phyloP scores from a whole-genome alignment of 1,284 basidiomycete species.

The Trametes hirsuta region DNA sequence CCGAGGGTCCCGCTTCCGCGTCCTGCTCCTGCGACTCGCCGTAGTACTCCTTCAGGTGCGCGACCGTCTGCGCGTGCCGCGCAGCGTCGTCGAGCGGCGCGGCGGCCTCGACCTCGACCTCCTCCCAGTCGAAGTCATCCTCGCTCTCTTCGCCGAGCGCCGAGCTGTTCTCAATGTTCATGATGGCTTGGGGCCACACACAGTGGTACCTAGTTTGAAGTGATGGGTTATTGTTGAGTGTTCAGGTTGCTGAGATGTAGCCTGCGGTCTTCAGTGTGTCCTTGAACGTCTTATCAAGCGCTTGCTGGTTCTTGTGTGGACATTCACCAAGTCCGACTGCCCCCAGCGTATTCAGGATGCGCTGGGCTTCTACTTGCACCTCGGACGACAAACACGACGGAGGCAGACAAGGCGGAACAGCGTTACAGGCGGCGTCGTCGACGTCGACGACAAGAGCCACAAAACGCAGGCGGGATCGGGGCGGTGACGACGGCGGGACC shows the following conservation, averaged over 20 bases:
- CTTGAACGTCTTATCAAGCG: no score
- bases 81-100: conserved; percentile 2
- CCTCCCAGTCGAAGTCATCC: conserved; percentile 49
- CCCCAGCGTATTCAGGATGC: no score
- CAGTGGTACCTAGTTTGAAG: neutral
- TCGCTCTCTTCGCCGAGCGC: conserved; percentile 37
- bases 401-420: no score
- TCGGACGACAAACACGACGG: no score
- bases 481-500: neutral
- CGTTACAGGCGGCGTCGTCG: no score
- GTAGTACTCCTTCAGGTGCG: conserved; percentile 14
- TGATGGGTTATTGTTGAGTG: neutral
- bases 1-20: conserved; percentile 26
- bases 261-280: no score
- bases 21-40: conserved; percentile 12
- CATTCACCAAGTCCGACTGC: no score
- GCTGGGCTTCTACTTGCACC: no score
- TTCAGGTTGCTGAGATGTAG: neutral
- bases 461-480: no score
- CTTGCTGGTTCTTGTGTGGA: no score
- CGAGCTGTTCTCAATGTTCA: conserved; percentile 20
- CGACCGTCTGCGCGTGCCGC: neutral
- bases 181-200: neutral
- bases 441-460: no score
- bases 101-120: conserved; percentile 40